These are phyloP conservation scores for Ballota nigra DNA, from an alignment of 257 asterid genomes.

Conservation along the genomic window DNA sequence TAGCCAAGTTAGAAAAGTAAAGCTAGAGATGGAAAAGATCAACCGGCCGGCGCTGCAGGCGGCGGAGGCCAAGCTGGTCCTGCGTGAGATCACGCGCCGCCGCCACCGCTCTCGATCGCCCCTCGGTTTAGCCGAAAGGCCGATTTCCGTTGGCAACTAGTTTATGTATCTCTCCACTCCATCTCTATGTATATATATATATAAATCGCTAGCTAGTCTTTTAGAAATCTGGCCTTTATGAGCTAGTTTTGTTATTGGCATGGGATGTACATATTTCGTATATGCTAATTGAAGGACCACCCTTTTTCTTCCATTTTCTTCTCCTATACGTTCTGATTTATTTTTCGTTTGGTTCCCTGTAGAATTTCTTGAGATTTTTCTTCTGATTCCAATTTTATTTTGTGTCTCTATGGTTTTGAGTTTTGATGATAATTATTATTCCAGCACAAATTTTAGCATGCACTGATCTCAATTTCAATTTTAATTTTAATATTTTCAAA, in stretches of 20 bases:
- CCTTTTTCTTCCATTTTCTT: neutral
- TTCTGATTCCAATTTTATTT: neutral
- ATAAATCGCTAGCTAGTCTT: neutral
- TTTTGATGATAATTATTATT: too few relatives aligned
- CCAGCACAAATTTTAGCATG: too few relatives aligned
- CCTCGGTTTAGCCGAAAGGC: slow-evolving; percentile 54
- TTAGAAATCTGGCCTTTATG: neutral
- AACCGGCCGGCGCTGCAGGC: slow-evolving; percentile 36
- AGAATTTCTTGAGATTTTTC: neutral
- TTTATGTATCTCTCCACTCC: neutral
- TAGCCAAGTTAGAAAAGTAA: slow-evolving; percentile 64
- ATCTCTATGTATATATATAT: neutral
- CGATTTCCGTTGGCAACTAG: slow-evolving; percentile 56
- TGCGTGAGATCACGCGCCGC: slow-evolving; percentile 25
- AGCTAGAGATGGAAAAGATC: slow-evolving; percentile 68
- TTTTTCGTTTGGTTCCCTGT: too few relatives aligned
- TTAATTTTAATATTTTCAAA: too few relatives aligned
- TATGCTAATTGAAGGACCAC: neutral
- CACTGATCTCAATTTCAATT: too few relatives aligned
- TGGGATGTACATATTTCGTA: slow-evolving; percentile 23
- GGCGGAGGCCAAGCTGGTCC: slow-evolving; percentile 42
- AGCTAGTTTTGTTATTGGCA: neutral
- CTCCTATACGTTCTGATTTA: neutral
- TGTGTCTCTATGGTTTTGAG: too few relatives aligned
- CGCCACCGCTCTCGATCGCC: slow-evolving; percentile 65